These are phyloP conservation scores for Inonotus obliquus DNA, from an alignment of 1,284 basidiomycete genomes.

Conservation along the genomic window DNA sequence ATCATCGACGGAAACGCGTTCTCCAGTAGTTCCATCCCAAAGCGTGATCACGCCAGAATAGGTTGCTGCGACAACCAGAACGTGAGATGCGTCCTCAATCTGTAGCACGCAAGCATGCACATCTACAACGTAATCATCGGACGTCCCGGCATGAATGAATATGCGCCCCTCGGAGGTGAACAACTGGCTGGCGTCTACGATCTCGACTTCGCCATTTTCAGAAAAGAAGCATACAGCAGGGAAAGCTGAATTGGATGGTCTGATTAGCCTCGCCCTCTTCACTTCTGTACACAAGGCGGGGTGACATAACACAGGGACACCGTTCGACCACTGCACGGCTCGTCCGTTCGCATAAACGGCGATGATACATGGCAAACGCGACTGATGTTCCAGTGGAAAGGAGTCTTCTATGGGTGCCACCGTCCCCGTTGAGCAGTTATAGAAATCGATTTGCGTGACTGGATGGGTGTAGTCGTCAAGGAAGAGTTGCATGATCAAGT, in stretches of 20 bases:
- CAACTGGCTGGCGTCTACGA: conserved; percentile 36
- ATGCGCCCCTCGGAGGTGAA: conserved; percentile 32
- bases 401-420: background rate
- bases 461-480: conserved; percentile 43
- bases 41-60: conserved; percentile 64
- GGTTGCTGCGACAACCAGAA: conserved; percentile 59
- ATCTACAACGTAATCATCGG: conserved; percentile 45
- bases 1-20: conserved; percentile 59
- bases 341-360: conserved; percentile 53
- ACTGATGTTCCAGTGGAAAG: conserved; percentile 11
- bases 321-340: conserved; percentile 44
- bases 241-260: conserved; percentile 39
- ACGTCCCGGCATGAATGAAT: conserved; percentile 45
- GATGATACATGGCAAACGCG: conserved; percentile 33
- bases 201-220: conserved; percentile 59
- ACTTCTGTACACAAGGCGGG: background rate
- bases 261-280: conserved; percentile 37
- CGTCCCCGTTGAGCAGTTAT: background rate
- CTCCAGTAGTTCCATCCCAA: conserved; percentile 59
- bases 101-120: conserved; percentile 49
- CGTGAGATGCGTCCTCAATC: conserved; percentile 42
- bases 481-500: conserved; percentile 39
- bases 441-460: conserved; percentile 26
- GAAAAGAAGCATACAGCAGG: conserved; percentile 55
- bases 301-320: background rate